Percentiles rank a stretch among this genome's conserved stretches.
These are phyloP conservation scores for Candida patagonica DNA, from an alignment of 805 yeast species.

Conservation along the genomic window DNA sequence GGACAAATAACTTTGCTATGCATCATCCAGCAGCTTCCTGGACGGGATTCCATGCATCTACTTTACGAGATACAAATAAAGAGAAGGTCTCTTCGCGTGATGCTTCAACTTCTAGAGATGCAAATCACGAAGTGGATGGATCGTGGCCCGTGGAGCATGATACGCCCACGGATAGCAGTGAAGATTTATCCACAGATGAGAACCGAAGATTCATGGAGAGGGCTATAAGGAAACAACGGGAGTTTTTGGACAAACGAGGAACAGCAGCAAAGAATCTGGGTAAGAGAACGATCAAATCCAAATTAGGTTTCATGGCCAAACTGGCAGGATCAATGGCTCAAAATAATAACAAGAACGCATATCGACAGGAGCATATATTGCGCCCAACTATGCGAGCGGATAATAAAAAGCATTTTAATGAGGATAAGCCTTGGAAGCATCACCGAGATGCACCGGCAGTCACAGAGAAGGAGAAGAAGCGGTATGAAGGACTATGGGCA, in stretches of 20 bases:
- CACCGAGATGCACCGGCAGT: slow-evolving; percentile 50
- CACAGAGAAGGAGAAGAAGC: slow-evolving; percentile 55
- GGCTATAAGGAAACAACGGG: neutral
- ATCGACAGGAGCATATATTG: slow-evolving; percentile 2
- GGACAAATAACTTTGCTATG: neutral
- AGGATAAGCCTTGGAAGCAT: slow-evolving; percentile 89
- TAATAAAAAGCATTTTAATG: slow-evolving; percentile 50
- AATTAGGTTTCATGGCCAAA: neutral
- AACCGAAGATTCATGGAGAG: neutral
- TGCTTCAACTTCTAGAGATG: no score
- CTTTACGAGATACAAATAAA: neutral
- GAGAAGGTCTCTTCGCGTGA: no score
- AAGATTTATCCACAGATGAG: neutral
- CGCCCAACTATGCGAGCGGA: slow-evolving; percentile 29
- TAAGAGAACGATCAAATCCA: neutral
- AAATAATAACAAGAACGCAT: neutral
- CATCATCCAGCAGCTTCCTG: slow-evolving; percentile 14
- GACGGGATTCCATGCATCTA: slow-evolving; percentile 4
- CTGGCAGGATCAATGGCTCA: neutral
- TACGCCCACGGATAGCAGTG: no score
- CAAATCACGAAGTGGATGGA: no score
- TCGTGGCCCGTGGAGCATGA: no score
- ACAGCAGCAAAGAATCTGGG: neutral
- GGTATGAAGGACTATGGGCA: slow-evolving; percentile 93
- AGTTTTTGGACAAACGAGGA: neutral